Evolutionary conservation across 2,329 filamentous ascomycete species (phyloP).

Genomic region (Thielaviopsis euricoi): DNA sequence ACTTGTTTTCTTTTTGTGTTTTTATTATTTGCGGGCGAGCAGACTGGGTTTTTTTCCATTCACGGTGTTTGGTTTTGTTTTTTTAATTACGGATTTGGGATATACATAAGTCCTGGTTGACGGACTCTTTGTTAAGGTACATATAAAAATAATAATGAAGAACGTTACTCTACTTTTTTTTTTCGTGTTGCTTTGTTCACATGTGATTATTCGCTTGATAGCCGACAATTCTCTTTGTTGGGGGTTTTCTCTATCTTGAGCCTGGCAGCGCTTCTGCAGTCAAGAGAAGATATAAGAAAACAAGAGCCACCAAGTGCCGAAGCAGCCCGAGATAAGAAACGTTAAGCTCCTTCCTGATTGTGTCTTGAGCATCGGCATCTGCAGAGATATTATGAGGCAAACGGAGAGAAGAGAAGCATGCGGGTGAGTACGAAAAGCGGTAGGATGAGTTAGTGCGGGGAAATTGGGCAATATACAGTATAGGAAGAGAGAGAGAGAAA

Average conservation of each 20-base stretch:
- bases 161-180: background rate
- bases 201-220: background rate
- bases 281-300: too few relatives aligned
- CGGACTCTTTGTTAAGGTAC: background rate
- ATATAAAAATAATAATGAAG: background rate
- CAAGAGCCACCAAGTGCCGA: background rate
- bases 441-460: too few relatives aligned
- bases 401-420: too few relatives aligned
- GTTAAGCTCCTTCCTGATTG: background rate
- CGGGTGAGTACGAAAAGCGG: too few relatives aligned
- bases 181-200: background rate
- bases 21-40: background rate
- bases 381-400: too few relatives aligned
- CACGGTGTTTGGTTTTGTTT: background rate
- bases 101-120: background rate
- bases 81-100: background rate
- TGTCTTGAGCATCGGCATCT: too few relatives aligned
- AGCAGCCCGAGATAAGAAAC: background rate
- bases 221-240: background rate
- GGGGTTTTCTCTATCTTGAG: background rate
- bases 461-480: too few relatives aligned
- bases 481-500: too few relatives aligned
- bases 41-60: background rate
- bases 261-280: too few relatives aligned
- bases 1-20: background rate